These are phyloP conservation scores for Chenopodium berlandieri DNA, from an alignment of 148 eudicot genomes.

Conservation along the genomic window DNA sequence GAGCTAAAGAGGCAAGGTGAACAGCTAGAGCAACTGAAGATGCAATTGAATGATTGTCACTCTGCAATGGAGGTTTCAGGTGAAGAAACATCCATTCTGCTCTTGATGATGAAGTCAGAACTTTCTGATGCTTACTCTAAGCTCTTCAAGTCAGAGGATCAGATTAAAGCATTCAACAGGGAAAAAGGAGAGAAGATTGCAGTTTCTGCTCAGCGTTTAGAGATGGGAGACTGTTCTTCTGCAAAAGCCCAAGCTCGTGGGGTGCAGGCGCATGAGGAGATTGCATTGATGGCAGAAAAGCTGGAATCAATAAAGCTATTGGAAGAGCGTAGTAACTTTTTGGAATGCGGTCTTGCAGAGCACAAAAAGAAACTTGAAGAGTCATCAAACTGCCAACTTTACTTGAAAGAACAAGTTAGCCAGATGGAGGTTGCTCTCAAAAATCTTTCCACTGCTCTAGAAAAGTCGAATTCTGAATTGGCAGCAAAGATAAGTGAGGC, in stretches of 20 bases:
- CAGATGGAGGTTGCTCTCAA: conserved; percentile 48
- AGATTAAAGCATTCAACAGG: conserved; percentile 24
- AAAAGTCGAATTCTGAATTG: conserved; percentile 38
- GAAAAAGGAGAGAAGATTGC: conserved; percentile 26
- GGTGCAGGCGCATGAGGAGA: conserved; percentile 38
- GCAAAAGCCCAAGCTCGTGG: conserved; percentile 26
- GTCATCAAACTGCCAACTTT: conserved; percentile 36
- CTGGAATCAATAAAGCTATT: conserved; percentile 32
- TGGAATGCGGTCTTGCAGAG: conserved; percentile 40
- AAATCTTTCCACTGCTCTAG: conserved; percentile 35
- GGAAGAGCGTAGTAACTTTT: conserved; percentile 31
- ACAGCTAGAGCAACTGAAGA: conserved; percentile 42
- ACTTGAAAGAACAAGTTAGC: conserved; percentile 43
- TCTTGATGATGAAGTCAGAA: conserved; percentile 55
- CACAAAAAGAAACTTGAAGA: conserved; percentile 48
- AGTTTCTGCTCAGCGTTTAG: conserved; percentile 27
- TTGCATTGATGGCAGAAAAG: conserved; percentile 34
- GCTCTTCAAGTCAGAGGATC: conserved; percentile 34
- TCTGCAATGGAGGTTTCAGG: conserved; percentile 46
- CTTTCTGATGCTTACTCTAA: conserved; percentile 41
- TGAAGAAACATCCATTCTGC: conserved; percentile 48
- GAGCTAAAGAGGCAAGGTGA: conserved; percentile 43
- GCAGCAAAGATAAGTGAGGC: conserved; percentile 38
- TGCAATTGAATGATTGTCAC: conserved; percentile 51
- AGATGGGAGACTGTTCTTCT: conserved; percentile 26